Conservation (phyloP, 768 basidiomycete species). For the Mycena chlorophos region DNA sequence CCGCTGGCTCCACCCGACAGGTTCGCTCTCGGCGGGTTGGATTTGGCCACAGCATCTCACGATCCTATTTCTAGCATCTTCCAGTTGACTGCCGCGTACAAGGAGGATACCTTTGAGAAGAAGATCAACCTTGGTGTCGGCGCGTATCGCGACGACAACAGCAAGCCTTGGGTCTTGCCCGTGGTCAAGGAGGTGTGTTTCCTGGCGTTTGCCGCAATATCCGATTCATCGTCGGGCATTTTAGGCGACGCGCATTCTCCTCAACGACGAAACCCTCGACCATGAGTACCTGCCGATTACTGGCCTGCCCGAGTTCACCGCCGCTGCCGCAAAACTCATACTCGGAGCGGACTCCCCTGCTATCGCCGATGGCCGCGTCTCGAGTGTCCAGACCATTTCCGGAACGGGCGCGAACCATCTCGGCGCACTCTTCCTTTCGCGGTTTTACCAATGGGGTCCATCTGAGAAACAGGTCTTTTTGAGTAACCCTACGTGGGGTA, state of each 20-base stretch:
- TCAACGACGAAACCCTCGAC: constrained; percentile 72
- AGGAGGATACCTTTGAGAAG: constrained; percentile 67
- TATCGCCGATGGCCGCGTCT: constrained; percentile 67
- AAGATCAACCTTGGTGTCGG: constrained; percentile 95
- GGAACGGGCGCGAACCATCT: constrained; percentile 97
- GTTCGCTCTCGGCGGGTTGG: constrained; percentile 36
- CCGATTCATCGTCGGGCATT: neutral
- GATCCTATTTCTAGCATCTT: constrained; percentile 61
- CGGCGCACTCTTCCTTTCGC: constrained; percentile 81
- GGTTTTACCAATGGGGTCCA: constrained; percentile 73
- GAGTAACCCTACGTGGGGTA: constrained; percentile 95
- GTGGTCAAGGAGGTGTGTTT: constrained; percentile 77
- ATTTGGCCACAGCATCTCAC: neutral
- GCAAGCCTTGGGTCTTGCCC: constrained; percentile 90
- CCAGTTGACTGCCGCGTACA: constrained; percentile 88
- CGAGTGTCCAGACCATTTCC: constrained; percentile 89
- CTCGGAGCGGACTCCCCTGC: constrained; percentile 73
- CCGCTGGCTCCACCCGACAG: constrained; percentile 86
- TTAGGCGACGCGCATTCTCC: constrained; percentile 71
- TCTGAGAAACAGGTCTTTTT: constrained; percentile 72
- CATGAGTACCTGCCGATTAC: constrained; percentile 94
- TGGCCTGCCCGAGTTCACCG: constrained; percentile 80
- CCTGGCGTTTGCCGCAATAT: neutral
- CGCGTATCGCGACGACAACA: constrained; percentile 85
- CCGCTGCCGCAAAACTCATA: constrained; percentile 79